Base-by-base conservation (phyloP, 306 rosid species). In the Trifolium fragiferum region DNA sequence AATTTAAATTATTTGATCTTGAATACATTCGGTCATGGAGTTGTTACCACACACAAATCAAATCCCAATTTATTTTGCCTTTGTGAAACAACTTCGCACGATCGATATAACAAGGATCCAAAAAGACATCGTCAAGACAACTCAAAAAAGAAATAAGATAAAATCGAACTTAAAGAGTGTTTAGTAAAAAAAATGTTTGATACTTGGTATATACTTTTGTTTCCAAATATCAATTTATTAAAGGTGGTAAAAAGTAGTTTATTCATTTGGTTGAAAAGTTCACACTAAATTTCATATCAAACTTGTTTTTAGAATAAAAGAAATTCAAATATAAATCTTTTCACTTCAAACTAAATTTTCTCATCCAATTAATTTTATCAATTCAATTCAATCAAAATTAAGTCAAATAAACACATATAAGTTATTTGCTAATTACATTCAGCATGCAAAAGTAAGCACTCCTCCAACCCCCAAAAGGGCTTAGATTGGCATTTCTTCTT, bases 371-470 rank as follows among this genome's bases (percentile, higher is more conserved):
- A 20, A 19, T 11, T 57, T 57, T 21, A 54, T n/a, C n/a, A n/a
- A 25, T 55, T 21, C 7, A 21, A 55, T 21, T 54, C 27, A 21
- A 1, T 23, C 19, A 25, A 58, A 58, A 58, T 27, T 25, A 25
- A 7, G n/a, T 25, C 18, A 13, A 58, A 2, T 15, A 21, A 54
- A 19, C 5, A 20, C 30, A 8, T 2, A 20, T 20, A 21, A 11
- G 0, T 58, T 59, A n/a, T 59, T 60, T 60, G 19, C 66, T 79
- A 18, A 35, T 82, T 84, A 84, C 90, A 61, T 77, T 60, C 37
- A 2, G 0, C 66, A 86, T 0, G 81, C 96, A 88, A 47, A 25
- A 84, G 83, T 77, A 90, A 70, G 89, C 89, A 40, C 89, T 88
- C 78, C 80, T 64, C 87, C 86, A 84, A 20, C 62, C 0, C 41